Conservation (phyloP, 768 basidiomycete species). For the Chalciporus chontae region DNA sequence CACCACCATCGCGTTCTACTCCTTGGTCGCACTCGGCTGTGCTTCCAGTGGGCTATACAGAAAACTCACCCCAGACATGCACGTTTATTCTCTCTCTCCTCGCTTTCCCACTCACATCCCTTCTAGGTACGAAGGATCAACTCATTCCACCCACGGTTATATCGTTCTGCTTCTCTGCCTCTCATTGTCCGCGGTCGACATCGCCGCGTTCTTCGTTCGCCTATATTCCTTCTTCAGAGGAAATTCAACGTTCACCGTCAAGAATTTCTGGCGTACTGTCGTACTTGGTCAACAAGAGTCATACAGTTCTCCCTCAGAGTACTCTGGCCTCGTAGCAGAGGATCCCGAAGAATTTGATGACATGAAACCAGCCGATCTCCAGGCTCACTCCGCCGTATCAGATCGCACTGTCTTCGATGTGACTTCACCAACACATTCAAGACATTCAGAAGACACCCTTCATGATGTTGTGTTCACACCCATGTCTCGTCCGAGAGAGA, state of each 20-base stretch:
- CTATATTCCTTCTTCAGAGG: constrained; percentile 44
- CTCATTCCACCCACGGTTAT: constrained; percentile 66
- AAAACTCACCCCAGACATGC: constrained; percentile 83
- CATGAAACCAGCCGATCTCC: constrained; percentile 29
- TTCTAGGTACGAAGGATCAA: constrained; percentile 62
- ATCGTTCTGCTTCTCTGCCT: constrained; percentile 44
- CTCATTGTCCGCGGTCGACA: constrained; percentile 50
- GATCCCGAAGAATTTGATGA: constrained; percentile 57
- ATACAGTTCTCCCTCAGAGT: constrained; percentile 38
- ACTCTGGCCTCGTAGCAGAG: constrained; percentile 52
- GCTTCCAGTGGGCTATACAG: constrained; percentile 66
- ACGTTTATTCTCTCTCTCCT: constrained; percentile 28
- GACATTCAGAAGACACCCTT: constrained; percentile 58
- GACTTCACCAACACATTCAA: constrained; percentile 37
- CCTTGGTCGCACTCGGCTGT: constrained; percentile 58
- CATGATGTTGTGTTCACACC: constrained; percentile 35
- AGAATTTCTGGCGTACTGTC: constrained; percentile 54
- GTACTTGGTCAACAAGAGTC: constrained; percentile 46
- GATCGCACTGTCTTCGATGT: constrained; percentile 52
- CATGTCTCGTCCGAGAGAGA: constrained; percentile 11
- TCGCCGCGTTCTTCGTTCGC: constrained; percentile 48
- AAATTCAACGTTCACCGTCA: constrained; percentile 43
- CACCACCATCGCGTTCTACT: constrained; percentile 61
- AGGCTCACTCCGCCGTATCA: constrained; percentile 41
- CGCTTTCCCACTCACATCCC: constrained; percentile 8